Percentiles rank a stretch among this genome's conserved stretches.
Conservation (phyloP, 1,284 basidiomycete species). For the Microbotryum violaceum region DNA sequence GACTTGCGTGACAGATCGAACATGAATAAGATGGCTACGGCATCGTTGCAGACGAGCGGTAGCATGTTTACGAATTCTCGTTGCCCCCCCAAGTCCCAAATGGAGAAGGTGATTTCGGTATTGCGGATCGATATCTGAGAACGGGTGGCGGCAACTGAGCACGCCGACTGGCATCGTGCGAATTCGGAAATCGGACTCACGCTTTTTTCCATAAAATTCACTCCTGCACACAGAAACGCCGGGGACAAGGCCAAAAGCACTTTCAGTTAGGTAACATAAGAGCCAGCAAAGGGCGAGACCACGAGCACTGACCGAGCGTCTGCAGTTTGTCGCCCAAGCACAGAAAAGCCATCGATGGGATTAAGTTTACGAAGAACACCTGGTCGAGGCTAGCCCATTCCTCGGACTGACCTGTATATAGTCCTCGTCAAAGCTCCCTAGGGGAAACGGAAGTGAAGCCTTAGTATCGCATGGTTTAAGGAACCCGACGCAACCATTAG, state of each 20-base stretch:
- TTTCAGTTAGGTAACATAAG: no score
- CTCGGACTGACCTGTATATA: constrained; percentile 69
- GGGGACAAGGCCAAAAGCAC: not conserved
- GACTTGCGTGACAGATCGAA: constrained; percentile 96
- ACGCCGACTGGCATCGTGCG: no score
- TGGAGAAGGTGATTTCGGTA: constrained; percentile 97
- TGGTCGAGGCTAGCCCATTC: constrained; percentile 38
- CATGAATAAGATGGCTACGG: constrained; percentile 98
- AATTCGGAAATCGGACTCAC: not conserved
- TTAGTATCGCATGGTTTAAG: not conserved
- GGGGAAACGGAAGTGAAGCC: not conserved
- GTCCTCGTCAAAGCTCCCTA: constrained; percentile 56
- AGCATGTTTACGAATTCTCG: constrained; percentile 99
- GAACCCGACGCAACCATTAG: not conserved
- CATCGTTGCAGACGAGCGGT: constrained; percentile 94
- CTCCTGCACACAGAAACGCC: constrained; percentile 51
- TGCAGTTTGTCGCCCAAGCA: not conserved
- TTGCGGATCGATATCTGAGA: constrained; percentile 74
- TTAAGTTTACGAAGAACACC: constrained; percentile 49
- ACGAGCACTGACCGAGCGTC: constrained; percentile 48
- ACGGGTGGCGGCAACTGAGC: not conserved
- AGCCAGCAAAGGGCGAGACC: no score
- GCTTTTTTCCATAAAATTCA: constrained; percentile 70
- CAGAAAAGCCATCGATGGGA: not conserved
- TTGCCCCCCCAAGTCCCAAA: constrained; percentile 96